Evolutionary conservation across 2,329 filamentous ascomycete species (phyloP), one percentile per base, ranked within the genome.

Genomic region (Penicillium sp.): DNA sequence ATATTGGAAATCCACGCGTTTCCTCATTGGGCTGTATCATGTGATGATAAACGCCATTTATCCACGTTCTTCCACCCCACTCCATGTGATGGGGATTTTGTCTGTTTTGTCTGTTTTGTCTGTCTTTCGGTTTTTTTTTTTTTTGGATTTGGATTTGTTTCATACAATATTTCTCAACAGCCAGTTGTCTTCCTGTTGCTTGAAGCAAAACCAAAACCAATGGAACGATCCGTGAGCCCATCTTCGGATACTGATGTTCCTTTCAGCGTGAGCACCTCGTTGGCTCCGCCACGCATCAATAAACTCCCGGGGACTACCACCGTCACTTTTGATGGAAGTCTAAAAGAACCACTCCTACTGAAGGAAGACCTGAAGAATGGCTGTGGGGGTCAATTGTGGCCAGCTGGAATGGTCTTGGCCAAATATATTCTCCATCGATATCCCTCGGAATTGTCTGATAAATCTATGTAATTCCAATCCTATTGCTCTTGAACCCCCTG

Each of bases 321-420:
- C 24, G 71, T 86, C 19, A 79, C 82, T 35, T 95, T 98, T 69
- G 88, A 90, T 61, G 89, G 90, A 39, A 82, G 95, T 52, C 81
- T 97, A 33, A 75, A 80, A 21, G 78, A 83, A 48, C 87, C 90
- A 45, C 82, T 98, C 59, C 81, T 84, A 58, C 84, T 98, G 16
- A 89, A 90, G 68, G 92, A 97, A 74, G 93, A 98, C 74, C 83
- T 96, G 48, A 86, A 85, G 56, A 86, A 90, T 61, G 95, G 95
- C 59, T 98, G 95, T 74, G 95, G 95, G 48, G 95, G 95, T 2
- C 90, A 96, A 75, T 83, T 96, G 11, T 98, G 95, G 95, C 93
- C 93, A 3, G 93, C 93, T 0, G 95, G 95, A 11, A 90, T 96
- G 86, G 85, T 95, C 16, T 80, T 99, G 52, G 85, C 90, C 21